Base-by-base conservation (phyloP, 805 yeast genomes). In the Nakazawaea peltata region DNA sequence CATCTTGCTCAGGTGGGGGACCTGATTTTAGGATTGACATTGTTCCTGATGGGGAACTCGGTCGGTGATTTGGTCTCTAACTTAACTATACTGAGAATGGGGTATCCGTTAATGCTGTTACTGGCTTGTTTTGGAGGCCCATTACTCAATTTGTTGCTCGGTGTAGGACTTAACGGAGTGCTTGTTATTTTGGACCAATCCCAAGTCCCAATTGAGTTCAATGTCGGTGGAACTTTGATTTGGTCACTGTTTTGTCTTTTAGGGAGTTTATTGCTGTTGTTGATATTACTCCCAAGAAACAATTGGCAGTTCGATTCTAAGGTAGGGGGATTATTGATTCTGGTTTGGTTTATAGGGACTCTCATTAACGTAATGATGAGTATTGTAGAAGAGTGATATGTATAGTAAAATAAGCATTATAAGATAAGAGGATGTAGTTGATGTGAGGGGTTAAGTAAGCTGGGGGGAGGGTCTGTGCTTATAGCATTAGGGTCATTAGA, bases 81-180 rank as follows among this genome's bases (percentile, higher is more conserved):
- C 46, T 54, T 81, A 24, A 81, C 94, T 0, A 73, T 90, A 18
- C 87, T 95, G 0, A 63, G 63, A 39, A 71, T 84, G 67, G 95
- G 95, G 0, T 77, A 74, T 59, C 84, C 95, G 0, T 67, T 81
- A 30, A 82, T 90, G 82, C 97, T 97, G 0, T 63, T 92, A n/a
- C 83, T 92, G 19, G 96, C 97, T 0, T 88, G 97, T 50, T 81
- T 88, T 53, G 97, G 97, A 0, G 86, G 96, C 1, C 97, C 97
- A 0, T 57, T 90, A 39, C 54, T 92, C 28, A 81, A 87, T 35
- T 61, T 81, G 28, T 60, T 92, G 9, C 64, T 88, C 26, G 94
- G 97, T 0, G 59, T 90, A 41, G 96, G 97, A 0, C 48, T 80
- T 4, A 81, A 83, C 45, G 87, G 90, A 0, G 41, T 84, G 23